Conservation (phyloP, 805 yeast species). For the Lachancea kluyveri region DNA sequence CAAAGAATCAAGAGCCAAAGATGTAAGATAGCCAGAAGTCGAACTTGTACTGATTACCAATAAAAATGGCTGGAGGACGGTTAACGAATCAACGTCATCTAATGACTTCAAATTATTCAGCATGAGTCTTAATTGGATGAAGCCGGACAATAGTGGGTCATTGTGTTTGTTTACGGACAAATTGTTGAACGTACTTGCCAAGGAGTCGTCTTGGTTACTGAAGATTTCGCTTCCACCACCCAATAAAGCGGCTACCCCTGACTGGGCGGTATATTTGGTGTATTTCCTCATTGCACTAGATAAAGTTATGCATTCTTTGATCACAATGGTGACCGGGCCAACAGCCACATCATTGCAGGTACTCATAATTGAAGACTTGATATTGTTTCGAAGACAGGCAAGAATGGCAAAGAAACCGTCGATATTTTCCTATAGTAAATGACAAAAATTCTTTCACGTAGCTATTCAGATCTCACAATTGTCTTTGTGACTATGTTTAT, state of each 20-base stretch:
- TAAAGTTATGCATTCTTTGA: slow-evolving; percentile 81
- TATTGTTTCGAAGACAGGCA: not conserved
- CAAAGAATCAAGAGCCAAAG: slow-evolving; percentile 70
- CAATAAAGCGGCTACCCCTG: slow-evolving; percentile 80
- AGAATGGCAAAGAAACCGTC: too few relatives aligned
- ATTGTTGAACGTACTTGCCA: slow-evolving; percentile 32
- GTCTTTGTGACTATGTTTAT: not conserved
- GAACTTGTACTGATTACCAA: slow-evolving; percentile 76
- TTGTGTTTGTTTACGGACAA: slow-evolving; percentile 30
- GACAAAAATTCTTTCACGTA: not conserved
- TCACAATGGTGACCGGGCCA: slow-evolving; percentile 75
- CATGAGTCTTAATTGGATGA: slow-evolving; percentile 70
- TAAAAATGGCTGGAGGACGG: slow-evolving; percentile 80
- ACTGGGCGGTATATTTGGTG: slow-evolving; percentile 56
- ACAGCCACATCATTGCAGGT: slow-evolving; percentile 34
- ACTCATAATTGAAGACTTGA: slow-evolving; percentile 5
- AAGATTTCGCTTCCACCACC: slow-evolving; percentile 56
- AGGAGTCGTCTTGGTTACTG: slow-evolving; percentile 37
- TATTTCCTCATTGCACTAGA: slow-evolving; percentile 87
- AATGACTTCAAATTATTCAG: slow-evolving; percentile 49
- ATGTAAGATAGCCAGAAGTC: slow-evolving; percentile 81
- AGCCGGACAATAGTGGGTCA: slow-evolving; percentile 69
- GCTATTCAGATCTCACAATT: not conserved
- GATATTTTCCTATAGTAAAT: slow-evolving; percentile 1
- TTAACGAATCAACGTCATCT: slow-evolving; percentile 57